These are phyloP conservation scores for Nicotiana knightiana DNA, from an alignment of 257 asterid genomes.

Conservation along the genomic window DNA sequence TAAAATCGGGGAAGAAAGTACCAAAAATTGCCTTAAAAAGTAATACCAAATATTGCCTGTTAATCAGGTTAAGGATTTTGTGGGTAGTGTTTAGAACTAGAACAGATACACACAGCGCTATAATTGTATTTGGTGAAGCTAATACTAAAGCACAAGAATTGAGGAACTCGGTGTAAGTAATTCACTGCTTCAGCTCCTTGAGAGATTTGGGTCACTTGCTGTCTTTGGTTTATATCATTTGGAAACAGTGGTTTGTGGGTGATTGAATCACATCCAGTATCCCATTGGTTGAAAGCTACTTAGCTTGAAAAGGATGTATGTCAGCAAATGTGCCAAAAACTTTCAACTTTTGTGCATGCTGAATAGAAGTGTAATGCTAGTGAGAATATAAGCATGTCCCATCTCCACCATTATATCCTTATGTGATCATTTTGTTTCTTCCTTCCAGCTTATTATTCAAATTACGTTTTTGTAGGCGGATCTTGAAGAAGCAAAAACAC, in stretches of 20 bases:
- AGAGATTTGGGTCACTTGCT: background rate
- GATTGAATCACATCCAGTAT: slow-evolving; percentile 1
- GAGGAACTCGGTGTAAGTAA: background rate
- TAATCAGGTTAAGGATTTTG: slow-evolving; percentile 1
- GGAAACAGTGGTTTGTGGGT: background rate
- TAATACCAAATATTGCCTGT: background rate
- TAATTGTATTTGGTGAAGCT: background rate
- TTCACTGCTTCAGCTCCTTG: slow-evolving; percentile 1
- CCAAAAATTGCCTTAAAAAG: background rate
- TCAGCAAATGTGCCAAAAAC: background rate
- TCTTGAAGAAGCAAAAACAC: slow-evolving; percentile 88
- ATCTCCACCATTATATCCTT: background rate
- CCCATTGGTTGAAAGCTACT: background rate
- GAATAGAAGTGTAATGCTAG: slow-evolving; percentile 5
- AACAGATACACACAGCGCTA: background rate
- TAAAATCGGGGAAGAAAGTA: background rate
- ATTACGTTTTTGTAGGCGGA: slow-evolving; percentile 49
- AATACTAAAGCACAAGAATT: background rate
- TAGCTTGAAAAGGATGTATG: background rate
- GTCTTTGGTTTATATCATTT: background rate
- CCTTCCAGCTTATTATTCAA: slow-evolving; percentile 1
- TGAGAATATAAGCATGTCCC: slow-evolving; percentile 1
- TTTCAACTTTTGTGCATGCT: background rate
- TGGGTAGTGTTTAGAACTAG: background rate
- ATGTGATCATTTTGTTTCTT: background rate